Evolutionary conservation across 495 filamentous ascomycete species (phyloP).

Genomic region (Trypethelium eluteriae): DNA sequence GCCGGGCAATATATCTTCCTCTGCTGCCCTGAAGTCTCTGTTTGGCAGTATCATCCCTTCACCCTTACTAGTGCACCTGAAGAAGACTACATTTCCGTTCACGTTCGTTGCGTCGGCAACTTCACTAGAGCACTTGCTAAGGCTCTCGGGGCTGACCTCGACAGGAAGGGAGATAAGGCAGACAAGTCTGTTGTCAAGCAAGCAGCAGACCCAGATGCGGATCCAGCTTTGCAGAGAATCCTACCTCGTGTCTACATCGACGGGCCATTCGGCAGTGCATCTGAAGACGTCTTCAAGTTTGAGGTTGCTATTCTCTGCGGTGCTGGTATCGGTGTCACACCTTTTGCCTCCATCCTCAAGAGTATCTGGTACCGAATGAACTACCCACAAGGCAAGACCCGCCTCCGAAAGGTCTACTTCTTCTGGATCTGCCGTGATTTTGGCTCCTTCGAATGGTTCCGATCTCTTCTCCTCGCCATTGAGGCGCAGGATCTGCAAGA

Average conservation of each 20-base stretch:
- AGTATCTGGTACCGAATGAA: conserved; percentile 85
- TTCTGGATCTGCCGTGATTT: conserved; percentile 80
- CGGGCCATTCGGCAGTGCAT: conserved; percentile 70
- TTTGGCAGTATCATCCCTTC: conserved; percentile 77
- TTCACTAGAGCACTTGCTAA: conserved; percentile 59
- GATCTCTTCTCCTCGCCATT: conserved; percentile 67
- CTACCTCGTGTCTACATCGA: conserved; percentile 70
- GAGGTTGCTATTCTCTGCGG: conserved; percentile 62
- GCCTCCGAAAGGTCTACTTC: conserved; percentile 73
- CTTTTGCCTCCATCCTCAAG: conserved; percentile 72
- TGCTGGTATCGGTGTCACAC: conserved; percentile 66
- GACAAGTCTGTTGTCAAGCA: conserved; percentile 49
- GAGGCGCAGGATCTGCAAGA: conserved; percentile 75
- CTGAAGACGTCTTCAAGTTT: conserved; percentile 72
- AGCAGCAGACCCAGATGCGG: conserved; percentile 46
- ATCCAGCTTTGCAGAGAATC: conserved; percentile 60
- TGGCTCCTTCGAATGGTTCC: conserved; percentile 75
- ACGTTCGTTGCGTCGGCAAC: conserved; percentile 63
- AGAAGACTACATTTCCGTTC: conserved; percentile 75
- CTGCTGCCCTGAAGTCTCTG: conserved; percentile 69
- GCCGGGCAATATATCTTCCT: conserved; percentile 79
- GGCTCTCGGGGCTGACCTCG: conserved; percentile 62
- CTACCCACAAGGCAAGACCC: conserved; percentile 65
- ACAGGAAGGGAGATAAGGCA: conserved; percentile 34
- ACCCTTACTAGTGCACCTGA: conserved; percentile 71